Base-by-base conservation (phyloP, 352 stramenopile species). In the Globisporangium perplexum region DNA sequence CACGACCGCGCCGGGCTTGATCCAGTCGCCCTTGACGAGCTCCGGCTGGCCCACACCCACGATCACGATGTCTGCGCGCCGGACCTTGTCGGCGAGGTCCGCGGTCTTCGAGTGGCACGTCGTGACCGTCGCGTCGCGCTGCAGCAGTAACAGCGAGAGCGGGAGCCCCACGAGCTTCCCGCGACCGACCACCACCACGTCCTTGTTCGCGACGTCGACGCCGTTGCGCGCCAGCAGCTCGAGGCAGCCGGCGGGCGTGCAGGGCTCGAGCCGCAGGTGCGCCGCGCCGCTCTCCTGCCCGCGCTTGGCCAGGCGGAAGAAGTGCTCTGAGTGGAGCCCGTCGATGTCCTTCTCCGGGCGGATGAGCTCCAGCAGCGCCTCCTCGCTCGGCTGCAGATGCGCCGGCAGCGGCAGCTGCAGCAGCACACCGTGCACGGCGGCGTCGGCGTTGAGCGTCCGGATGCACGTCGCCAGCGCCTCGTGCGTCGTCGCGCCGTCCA, bases 141-240 rank as follows among this genome's bases (percentile, higher is more conserved):
- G 83, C 62, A 98, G 77, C 23, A 99, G 70, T 58, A 99, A 73
- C 38, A 98, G 87, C 36, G 93, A 90, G 35, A 99, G 84, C 18
- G 97, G 97, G 60, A 98, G 81, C 6, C 97, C 97, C 7, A 99
- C 98, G 42, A 99, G 84, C 71, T 99, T 98, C 26, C 81, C 90
- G 42, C 98, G 82, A 17, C 97, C 97, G 30, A 99, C 72, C 8
- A 99, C 88, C 17, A 99, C 93, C 20, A 96, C 97, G 57, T 96
- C 74, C 68, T 98, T 98, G 35, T 96, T 97, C 14, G 81, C 66
- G 44, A 99, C 77, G n/a, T 89, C 73, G 17, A 99, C 82, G 38
- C 70, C 77, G 63, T 86, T 84, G 51, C 74, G 75, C 30, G 43
- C 15, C 39, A 92, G 58, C 20, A 90, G 65, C 65, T 87, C 75